phyloP scores from a whole-genome alignment of 805 yeast genomes.

The Schwanniomyces pseudopolymorphus region DNA sequence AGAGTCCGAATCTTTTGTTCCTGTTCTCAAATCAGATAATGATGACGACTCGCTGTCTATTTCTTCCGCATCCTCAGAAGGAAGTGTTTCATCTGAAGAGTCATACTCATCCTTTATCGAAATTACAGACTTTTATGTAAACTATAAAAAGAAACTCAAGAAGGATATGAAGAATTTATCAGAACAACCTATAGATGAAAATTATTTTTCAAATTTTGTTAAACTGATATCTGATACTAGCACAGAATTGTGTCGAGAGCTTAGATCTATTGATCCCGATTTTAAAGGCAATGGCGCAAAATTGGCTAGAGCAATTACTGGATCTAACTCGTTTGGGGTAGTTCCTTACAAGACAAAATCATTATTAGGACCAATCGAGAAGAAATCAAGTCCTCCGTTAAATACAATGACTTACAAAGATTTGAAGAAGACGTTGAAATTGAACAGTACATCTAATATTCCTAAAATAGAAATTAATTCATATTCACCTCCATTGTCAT shows the following conservation, averaged over 20 bases:
- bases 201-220: constrained; percentile 27
- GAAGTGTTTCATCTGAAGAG: constrained; percentile 21
- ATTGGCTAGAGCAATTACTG: constrained; percentile 42
- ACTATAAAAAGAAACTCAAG: constrained; percentile 23
- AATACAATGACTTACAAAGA: constrained; percentile 30
- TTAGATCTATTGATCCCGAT: constrained; percentile 37
- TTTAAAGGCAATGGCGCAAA: constrained; percentile 41
- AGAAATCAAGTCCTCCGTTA: neutral
- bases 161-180: constrained; percentile 12
- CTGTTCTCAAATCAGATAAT: neutral
- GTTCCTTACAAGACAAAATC: constrained; percentile 45
- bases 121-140: constrained; percentile 31
- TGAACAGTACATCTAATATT: constrained; percentile 14
- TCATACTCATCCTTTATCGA: constrained; percentile 41
- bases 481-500: constrained; percentile 10
- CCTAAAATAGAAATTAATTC: constrained; percentile 7
- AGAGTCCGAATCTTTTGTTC: neutral
- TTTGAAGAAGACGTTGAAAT: constrained; percentile 26
- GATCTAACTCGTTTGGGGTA: constrained; percentile 39
- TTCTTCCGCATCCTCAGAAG: constrained; percentile 18
- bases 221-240: constrained; percentile 35
- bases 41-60: constrained; percentile 10
- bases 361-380: constrained; percentile 31
- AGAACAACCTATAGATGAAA: constrained; percentile 18
- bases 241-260: constrained; percentile 31